Evolutionary conservation across 257 asterid species (phyloP), one percentile per base, ranked within the genome.

Genomic region (Przewalskia tangutica): DNA sequence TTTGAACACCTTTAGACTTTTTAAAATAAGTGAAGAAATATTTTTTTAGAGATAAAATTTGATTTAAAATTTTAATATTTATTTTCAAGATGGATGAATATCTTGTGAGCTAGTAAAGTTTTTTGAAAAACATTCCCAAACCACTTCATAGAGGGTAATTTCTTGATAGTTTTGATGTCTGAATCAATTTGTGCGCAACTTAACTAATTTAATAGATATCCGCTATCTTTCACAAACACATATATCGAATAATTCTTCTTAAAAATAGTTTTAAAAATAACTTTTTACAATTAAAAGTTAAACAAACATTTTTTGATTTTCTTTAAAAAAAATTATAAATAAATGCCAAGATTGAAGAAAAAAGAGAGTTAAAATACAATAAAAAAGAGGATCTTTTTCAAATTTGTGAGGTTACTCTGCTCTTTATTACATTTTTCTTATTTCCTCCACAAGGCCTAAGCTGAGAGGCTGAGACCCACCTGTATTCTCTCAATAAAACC

Each of bases 401-500:
- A 71, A 71, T 71, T 71, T 44, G 78, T 63, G 18, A 44, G 78
- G 78, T 1, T 8, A 71, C 40, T 12, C 56, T 46, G 16, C 53
- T 40, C 55, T 68, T 27, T 71, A 10, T 46, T 44, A 4, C 4
- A 68, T n/a, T n/a, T 68, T 2, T 40, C 9, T 27, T 11, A 10
- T 70, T 44, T n/a, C 8, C 8, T 68, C 17, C 77, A 40, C 8
- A 40, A 17, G 77, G 54, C 18, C n/a, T 5, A 27, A 36, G 75
- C 9, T 63, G 70, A 63, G 70, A 63, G 68, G 68, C 18, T 63
- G 18, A 63, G 70, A 63, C 44, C 77, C 77, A 70, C 38, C 77
- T 70, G 77, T 42, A 70, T 70, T 68, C n/a, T n/a, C 55, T 42
- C 56, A 71, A 71, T 46, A 71, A 70, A 71, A 71, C 58, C 40